Conservation (phyloP, 2,329 filamentous ascomycete species). For the Penicillium palitans region DNA sequence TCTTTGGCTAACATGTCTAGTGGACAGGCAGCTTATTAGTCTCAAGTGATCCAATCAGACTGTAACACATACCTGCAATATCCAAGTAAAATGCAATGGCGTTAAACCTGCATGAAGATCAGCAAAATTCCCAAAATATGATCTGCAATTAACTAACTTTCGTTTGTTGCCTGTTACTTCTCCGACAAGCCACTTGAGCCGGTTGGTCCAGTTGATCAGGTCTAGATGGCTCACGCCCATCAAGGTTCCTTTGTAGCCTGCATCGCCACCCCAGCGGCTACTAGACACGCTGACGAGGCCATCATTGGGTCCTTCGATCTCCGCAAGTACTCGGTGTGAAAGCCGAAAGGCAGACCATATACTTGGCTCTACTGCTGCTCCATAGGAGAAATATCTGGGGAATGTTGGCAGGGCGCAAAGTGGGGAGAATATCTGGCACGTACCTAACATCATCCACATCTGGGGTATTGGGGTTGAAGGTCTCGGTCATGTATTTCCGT, state of each 20-base stretch:
- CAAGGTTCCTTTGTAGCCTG: conserved; percentile 61
- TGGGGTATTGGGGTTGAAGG: conserved; percentile 61
- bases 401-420: background rate
- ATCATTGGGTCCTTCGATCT: conserved; percentile 61
- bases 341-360: conserved; percentile 59
- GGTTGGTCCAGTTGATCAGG: conserved; percentile 67
- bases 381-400: conserved; percentile 62
- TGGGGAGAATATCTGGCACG: conserved; percentile 13
- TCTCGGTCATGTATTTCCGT: conserved; percentile 56
- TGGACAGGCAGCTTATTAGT: background rate
- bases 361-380: conserved; percentile 57
- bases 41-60: background rate
- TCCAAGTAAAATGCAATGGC: conserved; percentile 64
- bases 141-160: conserved; percentile 35
- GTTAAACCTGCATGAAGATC: conserved; percentile 52
- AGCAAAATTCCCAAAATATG: background rate
- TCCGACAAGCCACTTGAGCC: conserved; percentile 60
- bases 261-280: conserved; percentile 58
- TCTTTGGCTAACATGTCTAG: conserved; percentile 69
- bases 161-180: conserved; percentile 56
- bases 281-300: conserved; percentile 62
- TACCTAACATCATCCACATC: conserved; percentile 55
- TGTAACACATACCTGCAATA: conserved; percentile 55
- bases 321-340: conserved; percentile 55
- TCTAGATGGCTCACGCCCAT: conserved; percentile 65